Conservation (phyloP, 169 alveolate species). For the Hepatocystis sp. region DNA sequence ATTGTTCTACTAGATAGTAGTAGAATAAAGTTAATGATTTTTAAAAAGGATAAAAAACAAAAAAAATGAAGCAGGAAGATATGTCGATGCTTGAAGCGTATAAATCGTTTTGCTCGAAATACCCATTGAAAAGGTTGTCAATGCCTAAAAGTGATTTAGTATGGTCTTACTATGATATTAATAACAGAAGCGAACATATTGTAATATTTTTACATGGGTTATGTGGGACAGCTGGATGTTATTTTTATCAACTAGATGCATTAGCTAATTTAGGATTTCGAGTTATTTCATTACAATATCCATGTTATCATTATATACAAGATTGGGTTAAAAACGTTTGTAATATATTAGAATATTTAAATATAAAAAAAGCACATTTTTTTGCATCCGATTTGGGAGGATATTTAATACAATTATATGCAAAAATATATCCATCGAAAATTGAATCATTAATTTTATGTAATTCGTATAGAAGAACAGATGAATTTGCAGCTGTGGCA, state of each 20-base stretch:
- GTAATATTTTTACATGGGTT: conserved; percentile 85
- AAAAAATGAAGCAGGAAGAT: conserved; percentile 28
- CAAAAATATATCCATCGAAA: conserved; percentile 80
- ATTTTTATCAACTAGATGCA: conserved; percentile 78
- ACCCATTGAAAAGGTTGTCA: conserved; percentile 81
- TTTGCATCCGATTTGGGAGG: conserved; percentile 87
- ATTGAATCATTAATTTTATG: conserved; percentile 78
- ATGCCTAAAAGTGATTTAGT: conserved; percentile 84
- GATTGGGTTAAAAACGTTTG: conserved; percentile 84
- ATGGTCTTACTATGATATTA: conserved; percentile 85
- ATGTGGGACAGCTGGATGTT: conserved; percentile 89
- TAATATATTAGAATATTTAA: conserved; percentile 83
- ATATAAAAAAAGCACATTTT: conserved; percentile 80
- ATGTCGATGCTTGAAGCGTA: conserved; percentile 82
- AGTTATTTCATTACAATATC: conserved; percentile 86
- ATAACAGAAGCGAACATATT: conserved; percentile 28
- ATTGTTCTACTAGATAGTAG: too few species aligned
- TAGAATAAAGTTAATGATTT: too few species aligned
- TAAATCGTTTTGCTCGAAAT: conserved; percentile 77
- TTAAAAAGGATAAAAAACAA: neutral
- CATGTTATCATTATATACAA: conserved; percentile 80
- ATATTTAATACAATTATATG: conserved; percentile 83
- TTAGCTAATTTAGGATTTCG: conserved; percentile 81
- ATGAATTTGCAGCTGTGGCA: conserved; percentile 80
- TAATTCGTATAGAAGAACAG: conserved; percentile 85